Conservation (phyloP, 2,329 filamentous ascomycete species). For the Cladobotryum protrusum region DNA sequence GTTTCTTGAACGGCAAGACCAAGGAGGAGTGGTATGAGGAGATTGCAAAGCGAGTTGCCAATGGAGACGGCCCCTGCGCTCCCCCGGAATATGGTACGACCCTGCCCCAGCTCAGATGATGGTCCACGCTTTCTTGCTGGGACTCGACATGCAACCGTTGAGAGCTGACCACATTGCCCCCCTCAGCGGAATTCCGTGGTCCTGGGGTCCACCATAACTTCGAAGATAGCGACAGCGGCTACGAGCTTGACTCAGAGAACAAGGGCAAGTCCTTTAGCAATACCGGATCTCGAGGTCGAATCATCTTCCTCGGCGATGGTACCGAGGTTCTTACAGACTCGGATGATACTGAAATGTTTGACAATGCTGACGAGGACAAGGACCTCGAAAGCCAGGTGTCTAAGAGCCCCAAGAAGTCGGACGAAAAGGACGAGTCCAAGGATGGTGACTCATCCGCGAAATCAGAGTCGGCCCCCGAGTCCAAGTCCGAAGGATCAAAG, state of each 20-base stretch:
- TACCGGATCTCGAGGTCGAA: conserved; percentile 71
- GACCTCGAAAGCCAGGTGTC: conserved; percentile 79
- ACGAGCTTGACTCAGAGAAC: conserved; percentile 67
- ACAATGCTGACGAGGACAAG: conserved; percentile 77
- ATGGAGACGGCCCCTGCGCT: conserved; percentile 95
- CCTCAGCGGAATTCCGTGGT: conserved; percentile 73
- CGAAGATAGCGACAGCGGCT: conserved; percentile 72
- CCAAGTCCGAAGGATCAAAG: conserved; percentile 21
- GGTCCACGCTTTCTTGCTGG: conserved; percentile 7
- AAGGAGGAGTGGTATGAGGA: conserved; percentile 99
- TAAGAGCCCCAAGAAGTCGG: conserved; percentile 40
- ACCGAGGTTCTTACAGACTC: conserved; percentile 86
- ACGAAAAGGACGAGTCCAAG: conserved; percentile 17
- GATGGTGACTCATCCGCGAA: conserved; percentile 13
- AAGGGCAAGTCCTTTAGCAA: conserved; percentile 57
- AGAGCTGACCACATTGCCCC: conserved; percentile 21
- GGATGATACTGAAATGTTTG: conserved; percentile 90
- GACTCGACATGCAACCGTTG: conserved; percentile 14
- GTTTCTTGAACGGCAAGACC: conserved; percentile 80
- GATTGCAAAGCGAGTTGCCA: conserved; percentile 87
- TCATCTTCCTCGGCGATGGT: conserved; percentile 93
- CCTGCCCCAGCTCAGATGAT: conserved; percentile 29
- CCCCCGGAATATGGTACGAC: conserved; percentile 98
- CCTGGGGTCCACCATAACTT: conserved; percentile 77
- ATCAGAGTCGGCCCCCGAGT: no score